Conservation (phyloP, 768 basidiomycete genomes). For the Serendipita sp. region DNA sequence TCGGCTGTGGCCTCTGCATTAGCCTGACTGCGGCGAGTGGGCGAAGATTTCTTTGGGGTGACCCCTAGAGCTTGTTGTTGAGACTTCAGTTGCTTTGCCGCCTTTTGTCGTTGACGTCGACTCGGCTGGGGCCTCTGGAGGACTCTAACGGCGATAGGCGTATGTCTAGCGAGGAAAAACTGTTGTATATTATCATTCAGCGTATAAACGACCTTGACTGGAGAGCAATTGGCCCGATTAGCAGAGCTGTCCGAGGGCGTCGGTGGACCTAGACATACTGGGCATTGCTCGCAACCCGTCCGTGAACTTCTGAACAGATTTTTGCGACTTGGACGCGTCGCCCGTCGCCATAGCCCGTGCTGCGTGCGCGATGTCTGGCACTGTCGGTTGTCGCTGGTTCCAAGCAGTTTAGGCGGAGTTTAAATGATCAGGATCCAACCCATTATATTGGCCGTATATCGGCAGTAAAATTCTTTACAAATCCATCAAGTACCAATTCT, state of each 20-base stretch:
- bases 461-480: background rate
- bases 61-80: background rate
- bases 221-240: background rate
- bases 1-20: background rate
- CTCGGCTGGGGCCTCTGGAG: background rate
- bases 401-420: background rate
- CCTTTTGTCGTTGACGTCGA: constrained; percentile 2
- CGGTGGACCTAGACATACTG: background rate
- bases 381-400: background rate
- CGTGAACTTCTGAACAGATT: constrained; percentile 1
- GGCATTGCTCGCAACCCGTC: constrained; percentile 1
- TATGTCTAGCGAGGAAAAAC: constrained; percentile 2
- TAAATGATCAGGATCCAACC: background rate
- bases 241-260: background rate
- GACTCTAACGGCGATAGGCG: background rate
- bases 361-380: background rate
- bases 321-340: background rate
- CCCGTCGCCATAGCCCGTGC: background rate
- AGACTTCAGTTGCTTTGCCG: background rate
- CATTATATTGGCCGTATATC: background rate
- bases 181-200: constrained; percentile 7
- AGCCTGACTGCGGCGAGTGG: background rate
- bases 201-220: constrained; percentile 5
- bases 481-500: background rate
- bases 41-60: background rate